phyloP scores from a whole-genome alignment of 768 basidiomycete genomes.

The Kwoniella newhampshirensis region DNA sequence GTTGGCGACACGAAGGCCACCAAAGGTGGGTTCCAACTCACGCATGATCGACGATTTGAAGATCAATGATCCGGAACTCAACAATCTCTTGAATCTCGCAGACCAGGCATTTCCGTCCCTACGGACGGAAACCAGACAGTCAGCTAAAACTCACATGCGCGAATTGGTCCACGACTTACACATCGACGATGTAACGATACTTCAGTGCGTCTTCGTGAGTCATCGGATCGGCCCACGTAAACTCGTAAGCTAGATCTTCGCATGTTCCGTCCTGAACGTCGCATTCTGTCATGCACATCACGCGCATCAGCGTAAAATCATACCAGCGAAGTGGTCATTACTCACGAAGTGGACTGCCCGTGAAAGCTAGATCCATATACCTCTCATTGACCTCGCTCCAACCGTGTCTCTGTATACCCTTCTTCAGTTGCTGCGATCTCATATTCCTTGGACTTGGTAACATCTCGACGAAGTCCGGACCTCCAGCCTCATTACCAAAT shows the following conservation, averaged over 20 bases:
- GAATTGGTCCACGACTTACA: constrained; percentile 28
- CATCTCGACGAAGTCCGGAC: not conserved
- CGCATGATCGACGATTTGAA: constrained; percentile 52
- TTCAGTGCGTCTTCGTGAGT: constrained; percentile 39
- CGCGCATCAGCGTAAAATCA: not conserved
- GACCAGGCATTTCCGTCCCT: constrained; percentile 53
- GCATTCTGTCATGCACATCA: constrained; percentile 18
- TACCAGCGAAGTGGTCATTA: not conserved
- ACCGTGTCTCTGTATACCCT: not conserved
- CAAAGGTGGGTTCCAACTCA: constrained; percentile 13
- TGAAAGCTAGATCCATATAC: constrained; percentile 20
- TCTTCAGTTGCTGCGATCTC: not conserved
- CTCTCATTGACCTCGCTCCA: constrained; percentile 7
- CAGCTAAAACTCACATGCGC: not conserved
- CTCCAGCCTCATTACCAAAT: not conserved
- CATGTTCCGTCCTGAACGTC: constrained; percentile 45
- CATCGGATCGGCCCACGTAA: constrained; percentile 28
- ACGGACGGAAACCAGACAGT: not conserved
- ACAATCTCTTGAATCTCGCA: constrained; percentile 47
- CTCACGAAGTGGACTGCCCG: constrained; percentile 22
- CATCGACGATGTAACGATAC: constrained; percentile 50
- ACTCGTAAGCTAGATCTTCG: constrained; percentile 35
- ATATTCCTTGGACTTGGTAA: constrained; percentile 7
- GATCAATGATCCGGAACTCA: constrained; percentile 42
- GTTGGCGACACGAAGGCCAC: too few relatives aligned